A percentile compares a stretch with the other conserved stretches of the same genome.
These are phyloP conservation scores for Tuber umbilicatum DNA, from an alignment of 495 filamentous ascomycete genomes.

Conservation along the genomic window DNA sequence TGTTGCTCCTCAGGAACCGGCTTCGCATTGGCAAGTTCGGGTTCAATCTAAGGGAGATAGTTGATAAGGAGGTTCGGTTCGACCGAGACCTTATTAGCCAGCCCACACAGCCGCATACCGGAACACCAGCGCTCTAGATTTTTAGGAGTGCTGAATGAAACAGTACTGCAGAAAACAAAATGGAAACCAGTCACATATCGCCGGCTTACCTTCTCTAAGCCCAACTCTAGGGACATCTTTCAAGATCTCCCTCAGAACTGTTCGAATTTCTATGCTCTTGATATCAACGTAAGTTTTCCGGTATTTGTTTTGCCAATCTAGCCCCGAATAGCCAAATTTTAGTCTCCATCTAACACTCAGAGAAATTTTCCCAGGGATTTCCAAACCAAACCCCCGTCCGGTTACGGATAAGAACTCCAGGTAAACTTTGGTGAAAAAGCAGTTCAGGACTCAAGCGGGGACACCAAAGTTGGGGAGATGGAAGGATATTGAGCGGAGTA, in stretches of 20 bases:
- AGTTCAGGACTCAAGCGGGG: no score
- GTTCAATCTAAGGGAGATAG: conserved; percentile 33
- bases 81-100: conserved; percentile 15
- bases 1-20: conserved; percentile 56
- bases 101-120: not conserved
- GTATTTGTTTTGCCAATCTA: conserved; percentile 41
- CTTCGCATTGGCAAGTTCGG: conserved; percentile 18
- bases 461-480: no score
- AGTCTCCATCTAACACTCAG: not conserved
- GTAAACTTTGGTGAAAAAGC: no score
- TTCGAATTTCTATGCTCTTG: conserved; percentile 35
- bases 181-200: conserved; percentile 28
- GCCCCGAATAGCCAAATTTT: not conserved
- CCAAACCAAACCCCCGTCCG: conserved; percentile 34
- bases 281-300: conserved; percentile 40
- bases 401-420: conserved; percentile 38
- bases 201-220: conserved; percentile 37
- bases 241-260: conserved; percentile 34
- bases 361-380: conserved; percentile 1
- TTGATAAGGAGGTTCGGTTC: conserved; percentile 40
- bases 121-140: not conserved
- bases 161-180: no score
- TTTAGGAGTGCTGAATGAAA: not conserved
- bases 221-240: conserved; percentile 32
- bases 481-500: no score